A percentile compares a stretch with the other conserved stretches of the same genome.
phyloP scores from a whole-genome alignment of 202 grass and related monocot genomes.

The Musa balbisiana region DNA sequence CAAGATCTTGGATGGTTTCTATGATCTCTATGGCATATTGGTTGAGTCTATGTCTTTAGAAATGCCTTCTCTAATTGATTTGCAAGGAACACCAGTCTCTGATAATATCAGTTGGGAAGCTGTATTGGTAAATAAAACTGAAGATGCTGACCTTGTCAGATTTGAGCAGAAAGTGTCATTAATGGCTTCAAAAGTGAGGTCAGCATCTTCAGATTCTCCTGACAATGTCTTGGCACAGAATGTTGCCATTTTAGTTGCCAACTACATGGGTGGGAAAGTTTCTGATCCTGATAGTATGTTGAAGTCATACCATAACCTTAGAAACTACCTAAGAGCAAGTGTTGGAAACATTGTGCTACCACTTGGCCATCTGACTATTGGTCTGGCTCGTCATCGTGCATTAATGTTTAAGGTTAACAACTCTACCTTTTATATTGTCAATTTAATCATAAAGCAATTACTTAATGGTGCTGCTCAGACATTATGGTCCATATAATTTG shows the following conservation, averaged over 20 bases:
- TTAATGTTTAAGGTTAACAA: slow-evolving; percentile 88
- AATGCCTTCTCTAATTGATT: slow-evolving; percentile 71
- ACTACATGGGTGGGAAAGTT: slow-evolving; percentile 42
- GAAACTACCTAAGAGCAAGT: slow-evolving; percentile 40
- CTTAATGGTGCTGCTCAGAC: neutral
- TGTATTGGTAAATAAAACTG: slow-evolving; percentile 77
- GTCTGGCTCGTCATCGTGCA: slow-evolving; percentile 84
- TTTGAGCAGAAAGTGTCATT: slow-evolving; percentile 58
- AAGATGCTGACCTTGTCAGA: slow-evolving; percentile 74
- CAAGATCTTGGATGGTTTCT: slow-evolving; percentile 90
- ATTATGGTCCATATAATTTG: slow-evolving; percentile 13
- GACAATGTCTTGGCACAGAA: slow-evolving; percentile 62
- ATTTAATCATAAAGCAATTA: neutral
- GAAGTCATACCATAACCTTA: slow-evolving; percentile 45
- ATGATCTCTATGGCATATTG: slow-evolving; percentile 68
- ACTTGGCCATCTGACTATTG: slow-evolving; percentile 75
- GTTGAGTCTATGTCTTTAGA: slow-evolving; percentile 34
- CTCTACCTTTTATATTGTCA: slow-evolving; percentile 21
- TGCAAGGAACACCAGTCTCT: slow-evolving; percentile 49
- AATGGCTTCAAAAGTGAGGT: slow-evolving; percentile 36
- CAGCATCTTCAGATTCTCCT: slow-evolving; percentile 47
- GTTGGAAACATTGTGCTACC: slow-evolving; percentile 60
- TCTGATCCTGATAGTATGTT: slow-evolving; percentile 65
- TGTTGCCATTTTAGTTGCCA: slow-evolving; percentile 63
- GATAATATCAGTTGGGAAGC: slow-evolving; percentile 66